Base-by-base conservation (phyloP, 2,329 filamentous ascomycete genomes). In the Stemphylium beticola region DNA sequence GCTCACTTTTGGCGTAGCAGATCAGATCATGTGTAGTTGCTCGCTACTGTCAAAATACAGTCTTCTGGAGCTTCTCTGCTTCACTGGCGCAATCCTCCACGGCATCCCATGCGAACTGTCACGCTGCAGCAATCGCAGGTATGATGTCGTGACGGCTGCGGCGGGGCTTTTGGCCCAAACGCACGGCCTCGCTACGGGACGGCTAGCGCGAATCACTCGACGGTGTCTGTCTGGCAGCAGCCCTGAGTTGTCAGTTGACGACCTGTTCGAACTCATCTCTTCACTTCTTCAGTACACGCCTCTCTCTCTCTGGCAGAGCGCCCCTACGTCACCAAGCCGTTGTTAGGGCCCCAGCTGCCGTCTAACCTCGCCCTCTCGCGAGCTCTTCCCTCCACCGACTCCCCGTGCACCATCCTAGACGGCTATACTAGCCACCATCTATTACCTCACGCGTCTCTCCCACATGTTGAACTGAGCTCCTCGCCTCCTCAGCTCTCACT, bases 391-490 rank as follows among this genome's bases (percentile, higher is more conserved):
- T 61, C 59, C 53, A 58, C 65, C 60, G 58, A 58, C 64, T 58
- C 58, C 45, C 67, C 60, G 62, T 62, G 61, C 59, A 61, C 58
- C 57, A 49, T 48, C 60, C 60, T 52, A 57, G 65, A 60, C 61
- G 58, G 63, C 62, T 62, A 58, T 66, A 66, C 65, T 62, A 65
- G 64, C 67, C 59, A 67, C 65, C 44, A 64, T 62, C 64, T 54
- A 47, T 55, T 50, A 59, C 55, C 58, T 52, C 62, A 62, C 67
- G 60, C 62, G 65, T 65, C 57, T 55, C 47, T 54, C 58, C 64
- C 64, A 67, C 55, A 73, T 73, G 69, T 61, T 64, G 64, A 55
- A 55, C 63, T 74, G 66, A 72, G 55, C 60, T 61, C 51, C 47
- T 39, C 55, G 49, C 51, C 31, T 42, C 52, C 55, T 49, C 46